Base-by-base conservation (phyloP, 495 filamentous ascomycete species). In the Aspergillus bertholletiae region DNA sequence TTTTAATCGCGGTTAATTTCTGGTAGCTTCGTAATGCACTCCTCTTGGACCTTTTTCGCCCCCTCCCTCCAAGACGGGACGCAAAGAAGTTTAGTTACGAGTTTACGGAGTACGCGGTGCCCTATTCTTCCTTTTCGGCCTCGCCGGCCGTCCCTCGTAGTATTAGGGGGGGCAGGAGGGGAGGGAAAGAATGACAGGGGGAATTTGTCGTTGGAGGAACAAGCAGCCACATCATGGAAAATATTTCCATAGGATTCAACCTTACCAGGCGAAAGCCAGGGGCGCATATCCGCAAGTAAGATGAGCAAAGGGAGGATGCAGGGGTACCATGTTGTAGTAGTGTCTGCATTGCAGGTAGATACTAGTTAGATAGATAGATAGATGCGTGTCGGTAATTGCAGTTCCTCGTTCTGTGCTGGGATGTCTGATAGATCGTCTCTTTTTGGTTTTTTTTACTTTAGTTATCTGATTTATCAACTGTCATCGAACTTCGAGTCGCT, bases 1-100 rank as follows among this genome's bases (percentile, higher is more conserved):
- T 49, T 35, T 49, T 49, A 49, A 49, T 32, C 30, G 8, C 1
- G 21, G 28, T 15, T 35, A 35, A 49, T 37, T 34, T 35, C 21
- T 49, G 18, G 27, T 17, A 20, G 46, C 28, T 49, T 21, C 46
- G 46, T 48, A 48, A 48, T 48, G 46, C 15, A 12, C 12, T 18
- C 44, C 23, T 26, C n/a, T n/a, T n/a, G n/a, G n/a, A n/a, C n/a
- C n/a, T n/a, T n/a, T n/a, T n/a, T n/a, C n/a, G n/a, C n/a, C n/a
- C n/a, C n/a, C n/a, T n/a, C n/a, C n/a, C n/a, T n/a, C 20, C 18
- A 34, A 48, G 46, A 48, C 46, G 46, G 46, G 46, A 48, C 17
- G 46, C 18, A 34, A 46, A n/a, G n/a, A n/a, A n/a, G n/a, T n/a
- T n/a, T n/a, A n/a, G n/a, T n/a, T n/a, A n/a, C n/a, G n/a, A n/a